Conservation (phyloP, 192 early-diverging fungal species). For the Martensiomyces pterosporus region DNA sequence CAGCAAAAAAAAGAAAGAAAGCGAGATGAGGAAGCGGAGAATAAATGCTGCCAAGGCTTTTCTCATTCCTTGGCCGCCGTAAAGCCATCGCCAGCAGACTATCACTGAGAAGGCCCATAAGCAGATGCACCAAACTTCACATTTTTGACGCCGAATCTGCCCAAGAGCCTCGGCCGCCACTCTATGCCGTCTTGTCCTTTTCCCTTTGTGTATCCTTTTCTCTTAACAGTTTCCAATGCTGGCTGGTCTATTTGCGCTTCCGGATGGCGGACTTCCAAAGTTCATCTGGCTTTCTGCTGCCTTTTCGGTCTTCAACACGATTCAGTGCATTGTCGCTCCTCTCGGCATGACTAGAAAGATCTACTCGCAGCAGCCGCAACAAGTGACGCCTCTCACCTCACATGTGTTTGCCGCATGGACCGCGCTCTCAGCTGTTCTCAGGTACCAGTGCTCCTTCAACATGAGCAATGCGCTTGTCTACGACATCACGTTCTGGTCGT, state of each 20-base stretch:
- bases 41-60: too few relatives aligned
- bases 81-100: too few relatives aligned
- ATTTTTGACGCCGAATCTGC: too few relatives aligned
- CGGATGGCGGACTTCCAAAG: constrained; percentile 56
- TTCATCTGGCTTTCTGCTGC: constrained; percentile 72
- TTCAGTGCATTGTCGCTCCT: constrained; percentile 75
- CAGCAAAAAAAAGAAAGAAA: constrained; percentile 2
- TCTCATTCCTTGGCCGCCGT: too few relatives aligned
- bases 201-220: too few relatives aligned
- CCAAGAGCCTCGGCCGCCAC: too few relatives aligned
- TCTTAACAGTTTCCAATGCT: too few relatives aligned
- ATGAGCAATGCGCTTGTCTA: constrained; percentile 56
- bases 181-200: too few relatives aligned
- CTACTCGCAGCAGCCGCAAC: constrained; percentile 54
- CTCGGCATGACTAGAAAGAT: constrained; percentile 71
- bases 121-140: too few relatives aligned
- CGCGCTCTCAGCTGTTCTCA: constrained; percentile 70
- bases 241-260: constrained; percentile 41
- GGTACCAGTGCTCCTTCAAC: constrained; percentile 84
- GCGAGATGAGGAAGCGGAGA: too few relatives aligned
- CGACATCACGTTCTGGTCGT: constrained; percentile 59
- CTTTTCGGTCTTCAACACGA: constrained; percentile 76
- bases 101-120: too few relatives aligned
- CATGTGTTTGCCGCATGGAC: constrained; percentile 91
- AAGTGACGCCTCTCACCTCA: constrained; percentile 76